These are phyloP conservation scores for Capsicum rhomboideum DNA, from an alignment of 257 asterid species.

Conservation along the genomic window DNA sequence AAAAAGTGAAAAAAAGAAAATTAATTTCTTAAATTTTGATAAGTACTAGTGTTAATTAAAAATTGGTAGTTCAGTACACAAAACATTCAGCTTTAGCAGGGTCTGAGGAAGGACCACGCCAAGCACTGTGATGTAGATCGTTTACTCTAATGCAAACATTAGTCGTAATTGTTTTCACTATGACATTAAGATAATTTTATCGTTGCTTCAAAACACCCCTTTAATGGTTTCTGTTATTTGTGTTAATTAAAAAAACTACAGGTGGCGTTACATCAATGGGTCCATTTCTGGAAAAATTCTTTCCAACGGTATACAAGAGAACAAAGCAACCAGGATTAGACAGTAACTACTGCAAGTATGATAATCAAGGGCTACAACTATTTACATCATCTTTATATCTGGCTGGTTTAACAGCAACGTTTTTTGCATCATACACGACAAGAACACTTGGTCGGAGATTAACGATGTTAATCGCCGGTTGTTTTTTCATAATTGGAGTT, in stretches of 20 bases:
- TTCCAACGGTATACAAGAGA: constrained; percentile 49
- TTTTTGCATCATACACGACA: constrained; percentile 87
- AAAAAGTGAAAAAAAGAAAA: background rate
- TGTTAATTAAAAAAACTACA: constrained; percentile 17
- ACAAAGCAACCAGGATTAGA: constrained; percentile 12
- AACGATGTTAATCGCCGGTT: constrained; percentile 78
- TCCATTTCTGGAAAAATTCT: constrained; percentile 57
- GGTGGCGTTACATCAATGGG: constrained; percentile 83
- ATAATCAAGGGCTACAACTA: constrained; percentile 71
- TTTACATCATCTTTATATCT: constrained; percentile 83
- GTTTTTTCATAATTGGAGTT: constrained; percentile 60
- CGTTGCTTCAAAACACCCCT: no score
- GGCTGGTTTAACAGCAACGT: constrained; percentile 75
- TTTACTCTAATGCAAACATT: no score
- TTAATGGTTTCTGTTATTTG: background rate
- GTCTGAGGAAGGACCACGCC: no score
- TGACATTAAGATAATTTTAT: no score
- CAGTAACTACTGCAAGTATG: constrained; percentile 89
- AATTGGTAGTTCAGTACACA: no score
- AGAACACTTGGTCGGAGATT: constrained; percentile 54
- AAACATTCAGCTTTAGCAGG: no score
- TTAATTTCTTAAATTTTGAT: no score
- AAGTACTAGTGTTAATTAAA: no score
- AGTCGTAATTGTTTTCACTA: no score
- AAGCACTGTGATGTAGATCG: no score